Base-by-base conservation (phyloP, 257 asterid genomes). In the Verbascum thapsus region DNA sequence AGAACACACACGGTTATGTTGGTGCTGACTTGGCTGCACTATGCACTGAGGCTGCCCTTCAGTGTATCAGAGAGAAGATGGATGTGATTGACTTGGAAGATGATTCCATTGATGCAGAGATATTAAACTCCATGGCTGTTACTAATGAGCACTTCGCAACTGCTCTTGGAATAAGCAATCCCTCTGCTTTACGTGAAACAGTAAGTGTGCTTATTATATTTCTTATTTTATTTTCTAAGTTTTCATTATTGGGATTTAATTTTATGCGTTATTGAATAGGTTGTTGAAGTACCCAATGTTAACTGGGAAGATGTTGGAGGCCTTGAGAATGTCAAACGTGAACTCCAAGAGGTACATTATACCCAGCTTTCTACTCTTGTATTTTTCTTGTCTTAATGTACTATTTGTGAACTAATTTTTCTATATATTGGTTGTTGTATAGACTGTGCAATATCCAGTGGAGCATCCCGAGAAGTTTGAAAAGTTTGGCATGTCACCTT, bases 11-110 rank as follows among this genome's bases (percentile, higher is more conserved):
- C 63, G 92, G 92, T 5, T 82, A 77, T 49, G 88, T 85, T 37
- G 92, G 92, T 71, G 88, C 92, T 12, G 92, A 85, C 70, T 65
- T 85, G 52, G 92, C 94, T 35, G 87, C 94, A 66, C 58, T 85
- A 62, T 81, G 86, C 71, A 85, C 92, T 4, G 91, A 85, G 63
- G 80, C 86, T 65, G 92, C 94, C 13, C 85, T 85, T 34, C 94
- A 82, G 32, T 85, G 89, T 69, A 85, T 82, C 38, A 80, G 92
- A 72, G 92, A 85, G 80, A 85, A 85, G 76, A 85, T 85, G 92
- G 92, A 82, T 8, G 80, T 85, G 66, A 85, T 85, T 3, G 86
- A 85, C 79, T 66, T 85, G 81, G 92, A 82, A 62, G 94, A 82
- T 12, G 94, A 82, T 10, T 20, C 83, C 50, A 85, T 85, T 11